Conservation (phyloP, 148 eudicot species). For the Rhododendron griersonianum region DNA sequence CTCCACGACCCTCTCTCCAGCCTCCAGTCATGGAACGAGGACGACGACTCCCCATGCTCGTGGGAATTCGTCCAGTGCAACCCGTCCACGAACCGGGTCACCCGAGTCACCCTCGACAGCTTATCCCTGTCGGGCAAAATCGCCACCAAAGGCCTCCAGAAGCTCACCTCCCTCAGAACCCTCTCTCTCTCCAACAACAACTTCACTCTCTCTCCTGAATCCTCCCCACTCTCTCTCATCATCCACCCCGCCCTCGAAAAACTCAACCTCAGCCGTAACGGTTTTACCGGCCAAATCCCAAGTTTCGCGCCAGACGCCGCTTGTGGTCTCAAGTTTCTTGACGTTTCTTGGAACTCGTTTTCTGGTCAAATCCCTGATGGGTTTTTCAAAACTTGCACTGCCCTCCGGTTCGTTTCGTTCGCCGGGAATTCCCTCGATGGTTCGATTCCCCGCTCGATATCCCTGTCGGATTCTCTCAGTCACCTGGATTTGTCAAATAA, state of each 20-base stretch:
- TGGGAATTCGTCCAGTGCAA: slow-evolving; percentile 70
- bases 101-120: slow-evolving; percentile 39
- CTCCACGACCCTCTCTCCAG: slow-evolving; percentile 41
- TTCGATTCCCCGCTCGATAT: slow-evolving; percentile 51
- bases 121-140: slow-evolving; percentile 66
- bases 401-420: slow-evolving; percentile 62
- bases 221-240: slow-evolving; percentile 18
- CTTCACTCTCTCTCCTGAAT: slow-evolving; percentile 39
- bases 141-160: slow-evolving; percentile 57
- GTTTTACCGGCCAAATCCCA: slow-evolving; percentile 57
- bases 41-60: slow-evolving; percentile 78
- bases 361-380: slow-evolving; percentile 60
- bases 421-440: slow-evolving; percentile 65
- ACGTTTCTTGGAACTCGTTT: slow-evolving; percentile 54
- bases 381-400: slow-evolving; percentile 31
- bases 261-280: slow-evolving; percentile 64
- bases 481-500: slow-evolving; percentile 66
- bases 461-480: slow-evolving; percentile 42
- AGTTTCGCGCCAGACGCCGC: slow-evolving; percentile 12
- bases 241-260: slow-evolving; percentile 34
- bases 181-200: slow-evolving; percentile 62
- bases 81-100: slow-evolving; percentile 49
- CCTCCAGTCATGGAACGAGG: slow-evolving; percentile 76
- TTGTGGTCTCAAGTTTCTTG: slow-evolving; percentile 53
- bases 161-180: slow-evolving; percentile 50